Conservation (phyloP, 148 eudicot species). For the Silene conica region DNA sequence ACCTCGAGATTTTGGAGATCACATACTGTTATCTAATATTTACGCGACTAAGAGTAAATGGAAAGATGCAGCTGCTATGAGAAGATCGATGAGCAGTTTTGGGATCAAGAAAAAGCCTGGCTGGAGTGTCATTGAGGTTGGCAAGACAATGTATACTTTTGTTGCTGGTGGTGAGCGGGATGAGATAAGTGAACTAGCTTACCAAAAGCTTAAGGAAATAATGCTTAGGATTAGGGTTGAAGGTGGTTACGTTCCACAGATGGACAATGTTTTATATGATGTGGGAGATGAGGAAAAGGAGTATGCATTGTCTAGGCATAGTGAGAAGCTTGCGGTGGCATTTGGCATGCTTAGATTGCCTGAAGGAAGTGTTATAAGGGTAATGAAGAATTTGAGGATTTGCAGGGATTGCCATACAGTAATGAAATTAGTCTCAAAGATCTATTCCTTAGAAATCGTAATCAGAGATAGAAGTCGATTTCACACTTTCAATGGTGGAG, state of each 20-base stretch:
- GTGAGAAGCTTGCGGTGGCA: conserved; percentile 68
- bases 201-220: conserved; percentile 46
- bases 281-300: conserved; percentile 62
- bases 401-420: conserved; percentile 60
- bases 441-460: conserved; percentile 46
- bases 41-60: conserved; percentile 54
- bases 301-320: conserved; percentile 40
- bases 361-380: conserved; percentile 33
- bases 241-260: conserved; percentile 37
- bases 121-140: conserved; percentile 71
- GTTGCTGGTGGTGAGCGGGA: conserved; percentile 44
- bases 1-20: conserved; percentile 49
- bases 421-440: conserved; percentile 48
- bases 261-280: conserved; percentile 46
- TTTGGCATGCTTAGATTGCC: conserved; percentile 44
- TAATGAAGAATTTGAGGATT: conserved; percentile 64
- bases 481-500: conserved; percentile 34
- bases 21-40: conserved; percentile 46
- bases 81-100: conserved; percentile 43
- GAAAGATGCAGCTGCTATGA: conserved; percentile 44
- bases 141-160: conserved; percentile 48
- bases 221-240: conserved; percentile 42
- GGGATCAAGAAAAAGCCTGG: conserved; percentile 49
- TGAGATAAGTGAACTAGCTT: conserved; percentile 37
- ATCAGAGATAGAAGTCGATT: conserved; percentile 59